A percentile compares a stretch with the other conserved stretches of the same genome.
Evolutionary conservation across 2,329 filamentous ascomycete species (phyloP).

Genomic region (Fusarium succisae): DNA sequence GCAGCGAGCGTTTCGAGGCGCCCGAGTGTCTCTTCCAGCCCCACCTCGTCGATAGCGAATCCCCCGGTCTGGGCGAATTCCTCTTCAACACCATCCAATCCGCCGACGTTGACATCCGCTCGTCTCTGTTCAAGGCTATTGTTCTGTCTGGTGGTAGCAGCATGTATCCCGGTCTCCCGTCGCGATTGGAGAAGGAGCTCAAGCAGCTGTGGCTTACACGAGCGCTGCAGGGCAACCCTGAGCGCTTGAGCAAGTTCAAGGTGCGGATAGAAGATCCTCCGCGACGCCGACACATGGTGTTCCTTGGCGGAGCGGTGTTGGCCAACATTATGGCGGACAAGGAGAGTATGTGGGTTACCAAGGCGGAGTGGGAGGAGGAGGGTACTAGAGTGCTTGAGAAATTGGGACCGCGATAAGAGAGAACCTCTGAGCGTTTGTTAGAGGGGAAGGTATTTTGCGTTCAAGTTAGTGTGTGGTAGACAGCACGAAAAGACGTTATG

Average conservation of each 20-base stretch:
- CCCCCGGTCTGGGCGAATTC: constrained; percentile 95
- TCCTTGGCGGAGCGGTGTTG: constrained; percentile 93
- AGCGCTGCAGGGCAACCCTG: constrained; percentile 89
- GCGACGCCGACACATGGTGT: constrained; percentile 98
- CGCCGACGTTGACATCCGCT: constrained; percentile 93
- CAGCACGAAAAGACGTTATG: constrained; percentile 39
- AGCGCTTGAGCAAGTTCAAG: constrained; percentile 98
- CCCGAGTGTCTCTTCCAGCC: constrained; percentile 99
- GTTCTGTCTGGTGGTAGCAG: constrained; percentile 95
- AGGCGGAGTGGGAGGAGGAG: constrained; percentile 96
- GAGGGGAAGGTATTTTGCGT: constrained; percentile 30
- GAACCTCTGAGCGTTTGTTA: constrained; percentile 15
- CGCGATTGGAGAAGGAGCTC: constrained; percentile 94
- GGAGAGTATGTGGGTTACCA: constrained; percentile 98
- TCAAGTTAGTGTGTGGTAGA: constrained; percentile 35
- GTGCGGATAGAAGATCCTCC: constrained; percentile 98
- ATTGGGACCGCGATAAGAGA: constrained; percentile 80
- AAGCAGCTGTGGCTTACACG: constrained; percentile 98
- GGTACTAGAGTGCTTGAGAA: constrained; percentile 87
- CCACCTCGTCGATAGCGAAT: constrained; percentile 96
- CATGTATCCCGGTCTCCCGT: constrained; percentile 98
- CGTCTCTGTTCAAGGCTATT: constrained; percentile 95
- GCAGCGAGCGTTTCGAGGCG: constrained; percentile 96
- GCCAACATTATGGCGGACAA: constrained; percentile 99
- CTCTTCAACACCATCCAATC: constrained; percentile 98